phyloP scores from a whole-genome alignment of 1,284 basidiomycete species.

The Leccinum fallax region DNA sequence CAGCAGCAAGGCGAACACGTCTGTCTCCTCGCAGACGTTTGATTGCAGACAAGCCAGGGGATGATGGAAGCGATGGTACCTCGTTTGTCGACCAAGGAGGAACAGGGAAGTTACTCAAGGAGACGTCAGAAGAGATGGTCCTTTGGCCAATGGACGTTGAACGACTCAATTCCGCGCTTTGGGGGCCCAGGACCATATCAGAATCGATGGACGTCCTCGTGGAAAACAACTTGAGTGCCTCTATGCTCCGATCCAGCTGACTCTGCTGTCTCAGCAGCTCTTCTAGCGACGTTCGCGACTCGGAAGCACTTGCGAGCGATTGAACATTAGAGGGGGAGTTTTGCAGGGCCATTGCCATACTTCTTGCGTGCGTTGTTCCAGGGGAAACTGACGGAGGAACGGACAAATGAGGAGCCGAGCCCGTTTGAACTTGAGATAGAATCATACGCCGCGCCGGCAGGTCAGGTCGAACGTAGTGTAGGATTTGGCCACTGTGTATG shows the following conservation, averaged over 20 bases:
- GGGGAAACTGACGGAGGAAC: background rate
- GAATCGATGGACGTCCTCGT: slow-evolving; percentile 22
- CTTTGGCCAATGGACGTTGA: slow-evolving; percentile 33
- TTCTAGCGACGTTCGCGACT: slow-evolving; percentile 44
- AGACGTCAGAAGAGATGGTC: slow-evolving; percentile 52
- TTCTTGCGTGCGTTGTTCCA: background rate
- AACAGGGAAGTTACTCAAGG: slow-evolving; percentile 68
- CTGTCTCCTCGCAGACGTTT: slow-evolving; percentile 27
- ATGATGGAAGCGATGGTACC: slow-evolving; percentile 19
- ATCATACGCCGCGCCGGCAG: background rate
- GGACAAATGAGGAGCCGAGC: background rate
- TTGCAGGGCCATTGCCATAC: slow-evolving; percentile 8
- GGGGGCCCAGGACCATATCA: slow-evolving; percentile 6
- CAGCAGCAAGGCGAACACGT: slow-evolving; percentile 19
- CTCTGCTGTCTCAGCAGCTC: slow-evolving; percentile 61
- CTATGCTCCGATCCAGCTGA: slow-evolving; percentile 67
- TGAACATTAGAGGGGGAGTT: slow-evolving; percentile 50
- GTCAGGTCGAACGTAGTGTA: slow-evolving; percentile 4
- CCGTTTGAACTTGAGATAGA: slow-evolving; percentile 9
- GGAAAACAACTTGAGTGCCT: slow-evolving; percentile 54
- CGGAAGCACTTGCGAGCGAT: slow-evolving; percentile 8
- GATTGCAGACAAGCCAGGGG: slow-evolving; percentile 11
- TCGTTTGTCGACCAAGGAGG: slow-evolving; percentile 49
- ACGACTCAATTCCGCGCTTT: slow-evolving; percentile 19
- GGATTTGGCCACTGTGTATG: slow-evolving; percentile 5